Percentiles rank a stretch among this genome's conserved stretches.
Conservation (phyloP, 1,284 basidiomycete genomes). For the Sanghuangporus baumii region DNA sequence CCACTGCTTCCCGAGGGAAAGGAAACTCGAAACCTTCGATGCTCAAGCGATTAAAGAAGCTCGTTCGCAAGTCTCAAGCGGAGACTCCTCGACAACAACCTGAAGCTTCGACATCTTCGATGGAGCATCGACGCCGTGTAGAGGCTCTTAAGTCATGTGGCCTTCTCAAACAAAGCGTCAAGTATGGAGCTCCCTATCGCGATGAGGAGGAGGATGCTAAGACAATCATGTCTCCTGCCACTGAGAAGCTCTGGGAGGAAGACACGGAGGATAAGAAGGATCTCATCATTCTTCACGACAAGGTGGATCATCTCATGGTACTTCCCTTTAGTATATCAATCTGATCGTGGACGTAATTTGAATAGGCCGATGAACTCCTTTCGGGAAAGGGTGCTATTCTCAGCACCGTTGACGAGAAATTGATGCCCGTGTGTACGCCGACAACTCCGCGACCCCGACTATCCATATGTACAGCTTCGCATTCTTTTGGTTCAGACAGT, state of each 20-base stretch:
- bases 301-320: not conserved
- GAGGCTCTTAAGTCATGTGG: constrained; percentile 13
- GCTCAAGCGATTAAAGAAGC: constrained; percentile 2
- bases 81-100: too few relatives aligned
- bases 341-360: not conserved
- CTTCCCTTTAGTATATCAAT: not conserved
- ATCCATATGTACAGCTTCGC: not conserved
- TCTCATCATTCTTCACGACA: not conserved
- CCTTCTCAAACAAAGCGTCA: constrained; percentile 12
- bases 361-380: not conserved
- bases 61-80: not conserved
- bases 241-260: not conserved
- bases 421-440: not conserved
- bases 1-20: not conserved
- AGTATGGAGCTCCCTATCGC: constrained; percentile 11
- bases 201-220: constrained; percentile 2
- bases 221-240: not conserved
- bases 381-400: not conserved
- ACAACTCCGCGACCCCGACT: not conserved
- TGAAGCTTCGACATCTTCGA: not conserved
- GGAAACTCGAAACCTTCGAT: not conserved
- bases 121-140: constrained; percentile 3
- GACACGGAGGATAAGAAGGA: not conserved
- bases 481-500: not conserved
- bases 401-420: not conserved